Conservation (phyloP, 164 flowering plant species). For the Houttuynia cordata region DNA sequence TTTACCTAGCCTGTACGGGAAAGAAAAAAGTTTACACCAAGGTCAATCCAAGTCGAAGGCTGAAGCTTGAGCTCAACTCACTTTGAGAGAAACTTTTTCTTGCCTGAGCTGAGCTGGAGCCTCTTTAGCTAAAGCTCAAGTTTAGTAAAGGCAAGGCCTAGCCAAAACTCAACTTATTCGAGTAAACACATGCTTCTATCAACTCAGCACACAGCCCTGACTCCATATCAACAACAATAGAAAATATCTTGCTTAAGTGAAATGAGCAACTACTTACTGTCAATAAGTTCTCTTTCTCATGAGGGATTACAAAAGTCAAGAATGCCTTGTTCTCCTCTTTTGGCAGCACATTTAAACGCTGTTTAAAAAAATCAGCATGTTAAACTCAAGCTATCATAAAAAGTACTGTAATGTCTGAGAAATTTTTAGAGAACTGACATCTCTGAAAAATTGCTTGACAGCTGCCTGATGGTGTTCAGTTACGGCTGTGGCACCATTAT, state of each 20-base stretch:
- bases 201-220: neutral
- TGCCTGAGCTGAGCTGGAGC: no score
- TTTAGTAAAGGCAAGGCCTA: neutral
- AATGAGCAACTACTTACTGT: conserved; percentile 27
- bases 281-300: conserved; percentile 51
- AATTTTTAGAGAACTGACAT: conserved; percentile 13
- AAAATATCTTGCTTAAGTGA: neutral
- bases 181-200: no score
- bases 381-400: conserved; percentile 4
- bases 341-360: conserved; percentile 64
- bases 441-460: conserved; percentile 70
- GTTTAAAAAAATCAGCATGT: conserved; percentile 18
- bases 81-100: no score
- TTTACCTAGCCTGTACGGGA: no score
- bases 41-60: no score
- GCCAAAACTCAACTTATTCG: no score
- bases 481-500: conserved; percentile 11
- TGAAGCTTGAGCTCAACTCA: no score
- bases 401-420: neutral
- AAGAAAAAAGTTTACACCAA: no score
- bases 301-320: conserved; percentile 78
- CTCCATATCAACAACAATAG: neutral
- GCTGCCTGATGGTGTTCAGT: conserved; percentile 28
- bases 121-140: neutral
- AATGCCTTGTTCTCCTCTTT: conserved; percentile 76